A percentile compares a stretch with the other conserved stretches of the same genome.
Conservation (phyloP, 805 yeast genomes). For the Metschnikowia proteae region DNA sequence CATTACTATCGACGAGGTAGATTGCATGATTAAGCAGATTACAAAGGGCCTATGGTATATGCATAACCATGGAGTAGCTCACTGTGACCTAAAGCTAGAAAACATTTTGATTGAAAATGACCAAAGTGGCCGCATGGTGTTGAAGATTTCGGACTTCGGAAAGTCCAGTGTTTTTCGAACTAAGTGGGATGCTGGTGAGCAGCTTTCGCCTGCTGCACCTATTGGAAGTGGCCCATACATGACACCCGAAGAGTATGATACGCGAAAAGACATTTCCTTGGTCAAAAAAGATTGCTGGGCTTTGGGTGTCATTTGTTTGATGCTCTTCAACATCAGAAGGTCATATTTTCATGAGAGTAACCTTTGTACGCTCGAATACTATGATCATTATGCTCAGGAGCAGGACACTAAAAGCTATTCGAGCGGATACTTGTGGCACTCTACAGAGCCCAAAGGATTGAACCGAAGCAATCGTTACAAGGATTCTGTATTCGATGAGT, state of each 20-base stretch:
- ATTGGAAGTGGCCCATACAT: conserved; percentile 90
- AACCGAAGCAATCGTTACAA: conserved; percentile 19
- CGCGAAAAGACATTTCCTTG: conserved; percentile 54
- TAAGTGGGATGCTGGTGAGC: conserved; percentile 67
- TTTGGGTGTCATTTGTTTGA: conserved; percentile 51
- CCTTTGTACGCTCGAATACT: conserved; percentile 14
- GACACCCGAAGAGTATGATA: conserved; percentile 81
- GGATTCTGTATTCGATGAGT: conserved; percentile 37
- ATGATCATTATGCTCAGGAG: conserved; percentile 17
- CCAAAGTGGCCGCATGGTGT: conserved; percentile 18
- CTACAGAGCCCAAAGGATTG: conserved; percentile 22
- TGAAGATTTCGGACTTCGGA: conserved; percentile 69
- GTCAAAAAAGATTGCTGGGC: conserved; percentile 88
- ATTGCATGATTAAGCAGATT: conserved; percentile 85
- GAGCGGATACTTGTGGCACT: conserved; percentile 31
- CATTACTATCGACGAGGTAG: conserved; percentile 57
- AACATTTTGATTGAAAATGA: conserved; percentile 59
- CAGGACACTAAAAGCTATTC: conserved; percentile 16
- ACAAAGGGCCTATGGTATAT: conserved; percentile 77
- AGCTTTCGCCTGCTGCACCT: conserved; percentile 52
- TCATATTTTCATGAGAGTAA: conserved; percentile 21
- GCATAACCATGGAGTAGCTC: conserved; percentile 91
- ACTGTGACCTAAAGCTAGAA: conserved; percentile 89
- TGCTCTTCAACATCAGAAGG: conserved; percentile 30
- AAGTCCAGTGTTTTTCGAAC: conserved; percentile 88